A percentile compares a stretch with the other conserved stretches of the same genome.
phyloP scores from a whole-genome alignment of 805 yeast species.

The Saturnispora hagleri region DNA sequence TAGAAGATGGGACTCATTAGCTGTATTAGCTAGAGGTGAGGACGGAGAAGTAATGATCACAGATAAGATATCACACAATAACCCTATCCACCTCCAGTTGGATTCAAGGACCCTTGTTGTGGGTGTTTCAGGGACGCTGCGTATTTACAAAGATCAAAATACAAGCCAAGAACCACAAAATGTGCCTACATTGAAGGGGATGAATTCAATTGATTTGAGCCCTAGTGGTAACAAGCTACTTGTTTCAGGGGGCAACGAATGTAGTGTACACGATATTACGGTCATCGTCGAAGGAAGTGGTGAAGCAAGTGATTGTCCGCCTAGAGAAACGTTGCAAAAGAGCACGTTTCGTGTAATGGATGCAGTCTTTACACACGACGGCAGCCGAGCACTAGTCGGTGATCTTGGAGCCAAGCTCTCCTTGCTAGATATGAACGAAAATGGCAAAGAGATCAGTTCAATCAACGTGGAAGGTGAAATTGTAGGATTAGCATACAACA shows the following conservation, averaged over 20 bases:
- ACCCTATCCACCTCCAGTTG: conserved; percentile 28
- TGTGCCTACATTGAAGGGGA: conserved; percentile 39
- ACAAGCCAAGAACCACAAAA: conserved; percentile 55
- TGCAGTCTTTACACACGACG: conserved; percentile 50
- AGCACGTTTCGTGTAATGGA: conserved; percentile 33
- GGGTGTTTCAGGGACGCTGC: conserved; percentile 2
- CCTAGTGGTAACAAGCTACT: conserved; percentile 16
- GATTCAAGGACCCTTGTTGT: conserved; percentile 30
- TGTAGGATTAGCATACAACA: conserved; percentile 45
- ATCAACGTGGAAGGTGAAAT: conserved; percentile 44
- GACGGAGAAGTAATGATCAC: background rate
- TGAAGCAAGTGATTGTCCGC: background rate
- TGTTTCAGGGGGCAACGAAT: conserved; percentile 33
- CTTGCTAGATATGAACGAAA: conserved; percentile 35
- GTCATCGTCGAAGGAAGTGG: conserved; percentile 2
- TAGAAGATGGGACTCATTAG: background rate
- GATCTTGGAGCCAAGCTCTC: conserved; percentile 58
- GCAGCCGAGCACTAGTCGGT: conserved; percentile 47
- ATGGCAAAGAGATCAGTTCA: conserved; percentile 24
- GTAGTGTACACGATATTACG: conserved; percentile 32
- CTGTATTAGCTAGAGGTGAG: background rate
- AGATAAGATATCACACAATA: background rate
- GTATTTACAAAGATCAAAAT: conserved; percentile 44
- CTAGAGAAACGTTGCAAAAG: conserved; percentile 8
- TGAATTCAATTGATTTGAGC: conserved; percentile 33